These are phyloP conservation scores for Gomphus bonarii DNA, from an alignment of 1,284 basidiomycete species.

Conservation along the genomic window DNA sequence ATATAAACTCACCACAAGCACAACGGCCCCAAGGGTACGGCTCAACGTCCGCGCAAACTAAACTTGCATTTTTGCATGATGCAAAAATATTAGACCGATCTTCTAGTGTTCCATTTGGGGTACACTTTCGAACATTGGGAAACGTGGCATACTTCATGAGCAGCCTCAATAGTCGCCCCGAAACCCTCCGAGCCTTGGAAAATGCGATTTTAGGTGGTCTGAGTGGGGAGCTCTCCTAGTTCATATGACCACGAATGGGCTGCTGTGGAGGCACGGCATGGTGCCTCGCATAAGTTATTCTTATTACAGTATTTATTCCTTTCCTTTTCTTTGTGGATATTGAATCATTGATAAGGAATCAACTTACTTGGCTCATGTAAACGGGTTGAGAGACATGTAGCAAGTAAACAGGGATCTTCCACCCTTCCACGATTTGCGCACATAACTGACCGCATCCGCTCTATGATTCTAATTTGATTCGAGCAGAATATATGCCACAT, in stretches of 20 bases:
- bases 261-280: no score
- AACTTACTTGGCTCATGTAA: no score
- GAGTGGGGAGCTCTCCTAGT: background rate
- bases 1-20: slow-evolving; percentile 16
- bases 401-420: no score
- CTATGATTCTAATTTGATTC: no score
- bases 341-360: no score
- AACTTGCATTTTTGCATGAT: slow-evolving; percentile 41
- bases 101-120: slow-evolving; percentile 49
- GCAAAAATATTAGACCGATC: slow-evolving; percentile 18
- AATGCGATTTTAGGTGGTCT: slow-evolving; percentile 12
- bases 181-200: slow-evolving; percentile 48
- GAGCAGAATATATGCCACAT: no score
- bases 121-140: slow-evolving; percentile 86
- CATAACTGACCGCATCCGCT: no score
- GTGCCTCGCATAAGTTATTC: no score
- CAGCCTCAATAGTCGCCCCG: slow-evolving; percentile 64
- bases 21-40: slow-evolving; percentile 45
- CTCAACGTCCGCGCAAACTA: slow-evolving; percentile 58
- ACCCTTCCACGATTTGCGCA: no score
- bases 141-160: slow-evolving; percentile 94
- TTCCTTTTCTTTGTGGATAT: no score
- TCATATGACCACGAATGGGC: background rate
- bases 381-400: no score
- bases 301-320: no score